phyloP scores from a whole-genome alignment of 2,329 filamentous ascomycete genomes.

The Monosporascus sp. region DNA sequence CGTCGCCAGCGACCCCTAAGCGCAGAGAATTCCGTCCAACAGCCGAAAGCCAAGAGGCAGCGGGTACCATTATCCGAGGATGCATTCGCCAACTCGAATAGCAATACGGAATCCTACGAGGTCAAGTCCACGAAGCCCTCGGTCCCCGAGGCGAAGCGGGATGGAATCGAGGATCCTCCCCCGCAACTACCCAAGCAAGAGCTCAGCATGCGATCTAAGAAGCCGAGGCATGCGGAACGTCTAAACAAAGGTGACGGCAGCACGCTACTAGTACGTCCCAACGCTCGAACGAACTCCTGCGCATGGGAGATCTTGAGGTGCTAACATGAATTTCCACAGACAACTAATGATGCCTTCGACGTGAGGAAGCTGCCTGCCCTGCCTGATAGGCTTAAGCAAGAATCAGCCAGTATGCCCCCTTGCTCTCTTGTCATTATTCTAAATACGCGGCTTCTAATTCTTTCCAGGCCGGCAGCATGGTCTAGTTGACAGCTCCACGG shows the following conservation, averaged over 20 bases:
- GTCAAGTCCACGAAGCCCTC: slow-evolving; percentile 49
- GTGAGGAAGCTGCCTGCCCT: slow-evolving; percentile 80
- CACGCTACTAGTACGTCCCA: slow-evolving; percentile 55
- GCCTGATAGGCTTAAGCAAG: slow-evolving; percentile 68
- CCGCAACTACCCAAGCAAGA: slow-evolving; percentile 39
- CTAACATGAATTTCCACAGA: slow-evolving; percentile 43
- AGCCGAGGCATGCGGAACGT: slow-evolving; percentile 57
- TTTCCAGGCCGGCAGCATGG: slow-evolving; percentile 57
- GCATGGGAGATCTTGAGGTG: slow-evolving; percentile 2
- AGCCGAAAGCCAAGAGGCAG: slow-evolving; percentile 60
- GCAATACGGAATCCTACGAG: slow-evolving; percentile 49
- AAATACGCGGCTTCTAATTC: background rate
- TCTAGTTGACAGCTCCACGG: slow-evolving; percentile 58
- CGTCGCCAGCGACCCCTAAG: slow-evolving; percentile 56
- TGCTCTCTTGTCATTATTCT: background rate
- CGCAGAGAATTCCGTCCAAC: slow-evolving; percentile 48
- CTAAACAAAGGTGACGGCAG: slow-evolving; percentile 63
- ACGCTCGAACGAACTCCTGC: slow-evolving; percentile 1
- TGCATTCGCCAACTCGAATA: slow-evolving; percentile 49
- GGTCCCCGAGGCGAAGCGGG: slow-evolving; percentile 38
- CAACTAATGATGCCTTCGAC: slow-evolving; percentile 77
- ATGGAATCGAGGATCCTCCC: slow-evolving; percentile 39
- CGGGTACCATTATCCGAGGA: slow-evolving; percentile 53
- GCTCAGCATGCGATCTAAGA: slow-evolving; percentile 56
- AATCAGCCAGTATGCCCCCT: slow-evolving; percentile 54